Evolutionary conservation across 2,329 filamentous ascomycete genomes (phyloP).

Genomic region (Cladosporium sp.): DNA sequence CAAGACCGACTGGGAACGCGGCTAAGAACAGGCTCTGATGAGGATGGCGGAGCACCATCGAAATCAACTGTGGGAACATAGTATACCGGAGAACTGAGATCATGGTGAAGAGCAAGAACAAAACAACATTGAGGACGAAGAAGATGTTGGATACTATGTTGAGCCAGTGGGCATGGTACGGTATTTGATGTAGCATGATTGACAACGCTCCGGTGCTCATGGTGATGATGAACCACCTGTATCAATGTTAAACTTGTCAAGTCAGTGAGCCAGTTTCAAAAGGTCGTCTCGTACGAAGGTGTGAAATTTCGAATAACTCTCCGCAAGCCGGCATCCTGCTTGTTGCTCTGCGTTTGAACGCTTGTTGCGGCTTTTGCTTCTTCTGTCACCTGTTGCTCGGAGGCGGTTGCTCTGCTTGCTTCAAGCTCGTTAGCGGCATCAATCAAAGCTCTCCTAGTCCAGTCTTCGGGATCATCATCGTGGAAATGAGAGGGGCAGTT

Average conservation of each 20-base stretch:
- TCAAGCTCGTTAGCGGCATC: too few relatives aligned
- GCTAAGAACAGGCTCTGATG: constrained; percentile 65
- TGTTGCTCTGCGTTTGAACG: too few relatives aligned
- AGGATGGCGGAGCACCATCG: constrained; percentile 62
- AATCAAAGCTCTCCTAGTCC: too few relatives aligned
- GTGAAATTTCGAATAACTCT: constrained; percentile 26
- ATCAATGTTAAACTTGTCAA: too few relatives aligned
- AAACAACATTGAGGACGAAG: constrained; percentile 55
- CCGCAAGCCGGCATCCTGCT: constrained; percentile 19
- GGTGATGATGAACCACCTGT: constrained; percentile 27
- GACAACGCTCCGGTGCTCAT: constrained; percentile 67
- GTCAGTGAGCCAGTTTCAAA: too few relatives aligned
- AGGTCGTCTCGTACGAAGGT: constrained; percentile 14
- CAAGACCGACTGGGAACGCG: constrained; percentile 29
- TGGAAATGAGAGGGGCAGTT: too few relatives aligned
- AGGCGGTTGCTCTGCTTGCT: too few relatives aligned
- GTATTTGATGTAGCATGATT: constrained; percentile 58
- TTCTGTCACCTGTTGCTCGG: too few relatives aligned
- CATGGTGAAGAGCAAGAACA: constrained; percentile 53
- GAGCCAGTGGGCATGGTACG: constrained; percentile 56
- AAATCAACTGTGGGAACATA: constrained; percentile 63
- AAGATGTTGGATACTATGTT: constrained; percentile 57
- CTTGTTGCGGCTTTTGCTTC: too few relatives aligned
- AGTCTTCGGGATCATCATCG: too few relatives aligned
- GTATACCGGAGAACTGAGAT: constrained; percentile 59